phyloP scores from a whole-genome alignment of 2,329 filamentous ascomycete genomes.

The Aureobasidium mangrovei region DNA sequence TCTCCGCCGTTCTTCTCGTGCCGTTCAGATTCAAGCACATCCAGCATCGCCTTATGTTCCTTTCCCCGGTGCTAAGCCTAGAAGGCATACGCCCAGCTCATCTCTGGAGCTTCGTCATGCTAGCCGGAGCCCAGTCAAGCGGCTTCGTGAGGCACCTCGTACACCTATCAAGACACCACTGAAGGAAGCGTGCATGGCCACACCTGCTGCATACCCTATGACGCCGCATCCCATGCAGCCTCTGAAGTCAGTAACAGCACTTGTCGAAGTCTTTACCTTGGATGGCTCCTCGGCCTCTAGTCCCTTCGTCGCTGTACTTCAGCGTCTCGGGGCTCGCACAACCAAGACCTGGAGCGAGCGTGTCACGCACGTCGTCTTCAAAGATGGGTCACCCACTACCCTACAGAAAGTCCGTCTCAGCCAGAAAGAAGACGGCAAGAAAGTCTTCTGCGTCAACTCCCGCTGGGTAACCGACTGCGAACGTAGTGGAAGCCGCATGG shows the following conservation, averaged over 20 bases:
- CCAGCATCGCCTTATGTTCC: constrained; percentile 1
- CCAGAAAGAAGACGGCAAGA: constrained; percentile 25
- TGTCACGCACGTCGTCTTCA: constrained; percentile 31
- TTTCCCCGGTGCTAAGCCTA: constrained; percentile 4
- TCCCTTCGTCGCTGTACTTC: constrained; percentile 27
- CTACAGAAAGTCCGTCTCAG: constrained; percentile 26
- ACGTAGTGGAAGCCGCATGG: constrained; percentile 21
- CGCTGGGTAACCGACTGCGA: constrained; percentile 32
- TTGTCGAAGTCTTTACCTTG: constrained; percentile 30
- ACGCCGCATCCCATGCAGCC: constrained; percentile 29
- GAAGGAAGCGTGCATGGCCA: constrained; percentile 23
- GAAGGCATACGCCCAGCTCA: constrained; percentile 14
- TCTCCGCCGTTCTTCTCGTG: not conserved
- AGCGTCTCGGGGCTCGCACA: constrained; percentile 28
- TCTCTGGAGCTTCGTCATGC: not conserved
- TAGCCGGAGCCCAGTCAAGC: constrained; percentile 21
- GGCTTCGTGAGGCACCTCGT: constrained; percentile 15
- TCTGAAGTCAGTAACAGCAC: constrained; percentile 25
- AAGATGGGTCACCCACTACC: constrained; percentile 29
- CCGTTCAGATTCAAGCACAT: not conserved
- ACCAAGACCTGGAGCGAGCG: constrained; percentile 29
- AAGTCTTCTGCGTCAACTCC: constrained; percentile 30
- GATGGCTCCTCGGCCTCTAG: constrained; percentile 28
- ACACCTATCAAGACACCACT: constrained; percentile 21
- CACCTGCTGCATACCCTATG: constrained; percentile 24